These are phyloP conservation scores for Gynostemma pentaphyllum DNA, from an alignment of 306 rosid genomes.

Conservation along the genomic window DNA sequence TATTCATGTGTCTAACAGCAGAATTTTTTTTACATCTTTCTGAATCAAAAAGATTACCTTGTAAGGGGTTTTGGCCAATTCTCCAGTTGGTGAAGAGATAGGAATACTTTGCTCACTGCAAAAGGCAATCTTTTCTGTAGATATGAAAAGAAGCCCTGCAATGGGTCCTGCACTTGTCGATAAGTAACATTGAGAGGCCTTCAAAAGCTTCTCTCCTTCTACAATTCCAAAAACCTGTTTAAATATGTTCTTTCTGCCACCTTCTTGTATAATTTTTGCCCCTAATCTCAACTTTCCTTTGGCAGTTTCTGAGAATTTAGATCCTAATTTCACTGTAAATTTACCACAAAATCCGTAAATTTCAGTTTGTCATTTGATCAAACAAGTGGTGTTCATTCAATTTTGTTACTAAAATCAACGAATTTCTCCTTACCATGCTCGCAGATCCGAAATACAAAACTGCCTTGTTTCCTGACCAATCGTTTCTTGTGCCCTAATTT, in stretches of 20 bases:
- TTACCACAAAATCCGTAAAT: not conserved
- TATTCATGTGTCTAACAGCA: not conserved
- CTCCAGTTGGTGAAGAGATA: constrained; percentile 33
- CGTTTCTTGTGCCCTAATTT: not conserved
- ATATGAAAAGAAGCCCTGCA: constrained; percentile 67
- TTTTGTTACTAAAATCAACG: not conserved
- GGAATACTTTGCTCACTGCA: constrained; percentile 53
- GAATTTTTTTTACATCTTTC: not conserved
- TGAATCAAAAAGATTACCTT: constrained; percentile 27
- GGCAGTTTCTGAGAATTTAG: constrained; percentile 47
- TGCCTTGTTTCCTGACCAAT: constrained; percentile 17
- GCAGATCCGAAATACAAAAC: constrained; percentile 37
- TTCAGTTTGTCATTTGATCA: not conserved
- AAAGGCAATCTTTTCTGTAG: constrained; percentile 57
- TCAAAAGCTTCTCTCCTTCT: constrained; percentile 61
- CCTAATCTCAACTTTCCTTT: constrained; percentile 75
- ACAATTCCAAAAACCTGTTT: constrained; percentile 46
- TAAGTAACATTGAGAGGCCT: constrained; percentile 78
- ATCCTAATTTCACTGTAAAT: constrained; percentile 54
- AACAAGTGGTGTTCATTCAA: constrained; percentile 4
- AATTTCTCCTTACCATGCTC: constrained; percentile 43
- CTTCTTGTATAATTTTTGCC: constrained; percentile 48
- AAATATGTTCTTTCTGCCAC: constrained; percentile 66
- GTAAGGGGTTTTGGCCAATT: constrained; percentile 35
- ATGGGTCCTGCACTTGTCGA: constrained; percentile 72